Evolutionary conservation across 495 filamentous ascomycete species (phyloP).

Genomic region (Rhizodiscina lignyota): DNA sequence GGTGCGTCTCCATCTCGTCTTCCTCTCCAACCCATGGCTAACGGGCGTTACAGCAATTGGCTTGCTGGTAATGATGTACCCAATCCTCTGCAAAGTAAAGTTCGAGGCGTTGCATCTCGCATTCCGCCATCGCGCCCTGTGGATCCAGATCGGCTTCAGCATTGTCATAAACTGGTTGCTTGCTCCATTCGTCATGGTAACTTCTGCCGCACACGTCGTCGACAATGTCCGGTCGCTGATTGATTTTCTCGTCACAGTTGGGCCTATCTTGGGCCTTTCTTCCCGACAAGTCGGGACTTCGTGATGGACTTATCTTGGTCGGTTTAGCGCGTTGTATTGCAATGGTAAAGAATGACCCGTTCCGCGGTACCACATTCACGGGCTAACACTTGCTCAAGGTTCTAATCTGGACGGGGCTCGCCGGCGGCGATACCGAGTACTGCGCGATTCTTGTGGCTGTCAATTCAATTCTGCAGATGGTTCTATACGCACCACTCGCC

Average conservation of each 20-base stretch:
- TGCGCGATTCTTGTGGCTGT: constrained; percentile 24
- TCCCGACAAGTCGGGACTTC: constrained; percentile 20
- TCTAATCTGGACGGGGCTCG: constrained; percentile 23
- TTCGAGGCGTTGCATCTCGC: constrained; percentile 63
- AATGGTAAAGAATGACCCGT: too few relatives aligned
- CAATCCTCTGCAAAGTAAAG: constrained; percentile 82
- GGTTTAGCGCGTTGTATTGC: constrained; percentile 24
- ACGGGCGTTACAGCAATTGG: constrained; percentile 42
- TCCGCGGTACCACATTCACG: too few relatives aligned
- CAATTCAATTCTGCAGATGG: constrained; percentile 24
- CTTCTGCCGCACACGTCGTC: too few relatives aligned
- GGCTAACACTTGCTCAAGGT: too few relatives aligned
- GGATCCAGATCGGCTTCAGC: constrained; percentile 67
- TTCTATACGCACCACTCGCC: constrained; percentile 22
- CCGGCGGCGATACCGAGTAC: constrained; percentile 21
- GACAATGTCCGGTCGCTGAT: too few relatives aligned
- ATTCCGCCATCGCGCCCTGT: constrained; percentile 43
- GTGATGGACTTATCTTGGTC: constrained; percentile 24
- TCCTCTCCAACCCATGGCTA: background rate
- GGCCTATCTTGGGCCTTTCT: constrained; percentile 25
- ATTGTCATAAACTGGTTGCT: constrained; percentile 77
- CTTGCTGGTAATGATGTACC: constrained; percentile 88
- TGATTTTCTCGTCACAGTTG: too few relatives aligned
- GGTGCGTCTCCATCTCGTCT: constrained; percentile 30
- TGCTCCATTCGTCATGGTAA: constrained; percentile 86